Evolutionary conservation across 176 grass and related monocot genomes (phyloP).

Genomic region (Thinopyrum elongatum): DNA sequence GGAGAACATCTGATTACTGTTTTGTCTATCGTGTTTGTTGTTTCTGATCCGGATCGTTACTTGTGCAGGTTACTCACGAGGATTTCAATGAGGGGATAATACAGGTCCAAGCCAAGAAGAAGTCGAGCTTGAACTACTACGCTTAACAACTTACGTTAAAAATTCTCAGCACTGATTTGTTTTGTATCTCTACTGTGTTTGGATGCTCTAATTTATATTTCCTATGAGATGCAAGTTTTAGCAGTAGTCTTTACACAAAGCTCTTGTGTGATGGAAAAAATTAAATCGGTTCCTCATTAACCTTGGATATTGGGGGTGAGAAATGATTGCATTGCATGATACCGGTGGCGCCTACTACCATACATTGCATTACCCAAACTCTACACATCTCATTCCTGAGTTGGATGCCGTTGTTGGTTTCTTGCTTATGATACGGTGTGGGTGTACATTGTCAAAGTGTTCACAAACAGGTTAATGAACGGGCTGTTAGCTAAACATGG

Average conservation of each 20-base stretch:
- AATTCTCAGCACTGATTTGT: background rate
- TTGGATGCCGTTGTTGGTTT: background rate
- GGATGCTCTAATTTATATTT: constrained; percentile 8
- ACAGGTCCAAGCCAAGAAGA: constrained; percentile 93
- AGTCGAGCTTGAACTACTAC: constrained; percentile 90
- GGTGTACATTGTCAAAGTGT: too few species aligned
- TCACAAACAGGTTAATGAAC: too few species aligned
- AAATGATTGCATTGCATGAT: background rate
- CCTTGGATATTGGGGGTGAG: background rate
- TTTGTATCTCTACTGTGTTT: constrained; percentile 13
- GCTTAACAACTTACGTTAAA: constrained; percentile 42
- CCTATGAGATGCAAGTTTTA: background rate
- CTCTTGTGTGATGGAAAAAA: background rate
- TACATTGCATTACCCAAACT: background rate
- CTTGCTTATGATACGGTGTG: too few species aligned
- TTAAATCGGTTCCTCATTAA: background rate
- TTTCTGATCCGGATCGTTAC: background rate
- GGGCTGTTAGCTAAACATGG: too few species aligned
- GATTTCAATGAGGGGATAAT: constrained; percentile 94
- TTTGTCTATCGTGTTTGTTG: background rate
- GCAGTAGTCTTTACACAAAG: background rate
- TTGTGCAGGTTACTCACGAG: constrained; percentile 67
- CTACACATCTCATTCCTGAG: background rate
- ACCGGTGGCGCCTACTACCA: background rate
- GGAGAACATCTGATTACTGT: background rate